Base-by-base conservation (phyloP, 108 stramenopile genomes). In the Schizochytrium sp. region DNA sequence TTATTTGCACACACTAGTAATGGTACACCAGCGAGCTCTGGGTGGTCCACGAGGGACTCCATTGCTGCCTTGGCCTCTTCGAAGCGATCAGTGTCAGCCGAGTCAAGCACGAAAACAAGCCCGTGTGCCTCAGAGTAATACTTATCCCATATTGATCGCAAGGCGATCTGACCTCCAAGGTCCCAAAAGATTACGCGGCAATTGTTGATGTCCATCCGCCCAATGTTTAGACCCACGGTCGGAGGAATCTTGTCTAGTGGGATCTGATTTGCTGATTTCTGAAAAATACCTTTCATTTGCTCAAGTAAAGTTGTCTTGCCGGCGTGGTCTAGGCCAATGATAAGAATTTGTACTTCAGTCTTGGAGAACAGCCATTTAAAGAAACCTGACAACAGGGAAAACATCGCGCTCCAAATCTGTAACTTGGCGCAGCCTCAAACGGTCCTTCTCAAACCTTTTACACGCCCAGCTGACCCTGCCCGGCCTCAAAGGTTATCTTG, bases 241-340 rank as follows among this genome's bases (percentile, higher is more conserved):
- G 93, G 93, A 13, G 92, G 89, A 7, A 94, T 94, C 57, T 93
- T 93, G 61, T 91, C 91, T 10, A 92, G 91, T 2, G 93, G 93
- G 41, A 94, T 92, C 47, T 55, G 76, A 40, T 83, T 83, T 10
- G 76, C 50, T 42, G 76, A 83, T 53, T 83, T 83, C n/a, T 83
- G 76, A 83, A 83, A 83, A 2, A 83, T 83, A 5, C 76, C 76
- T 40, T 83, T 83, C 76, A 83, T 83, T 53, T 89, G 91, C 89
- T 94, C 93, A 61, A 94, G 88, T 49, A 93, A 57, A 10, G 91
- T 93, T 50, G 94, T 94, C 89, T 94, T 94, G 10, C 94, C 94
- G 38, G 94, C 93, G 46, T 93, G 56, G 61, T 94, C 94, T 57
- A 94, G 61, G 46, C 94, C 94, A 15, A 94, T 87, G 46, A 94